These are phyloP conservation scores for Phytophthora foliorum DNA, from an alignment of 352 stramenopile genomes.

Conservation along the genomic window DNA sequence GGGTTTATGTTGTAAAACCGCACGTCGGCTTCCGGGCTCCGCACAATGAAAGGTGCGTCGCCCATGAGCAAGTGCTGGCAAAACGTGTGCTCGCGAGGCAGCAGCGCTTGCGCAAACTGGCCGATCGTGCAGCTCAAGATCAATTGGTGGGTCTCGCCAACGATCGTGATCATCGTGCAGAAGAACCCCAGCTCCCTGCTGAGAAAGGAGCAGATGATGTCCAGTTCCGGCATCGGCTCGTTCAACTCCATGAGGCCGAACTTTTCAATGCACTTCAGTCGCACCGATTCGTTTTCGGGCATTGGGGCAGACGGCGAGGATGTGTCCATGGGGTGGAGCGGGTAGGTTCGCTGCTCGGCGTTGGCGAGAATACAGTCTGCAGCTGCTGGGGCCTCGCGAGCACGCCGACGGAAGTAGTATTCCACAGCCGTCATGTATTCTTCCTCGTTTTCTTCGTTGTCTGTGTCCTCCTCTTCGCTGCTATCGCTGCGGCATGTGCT, in stretches of 20 bases:
- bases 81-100: conserved; percentile 65
- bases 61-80: conserved; percentile 76
- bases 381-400: conserved; percentile 25
- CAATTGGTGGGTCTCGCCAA: conserved; percentile 56
- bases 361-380: conserved; percentile 55
- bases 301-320: conserved; percentile 37
- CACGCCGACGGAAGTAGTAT: conserved; percentile 44
- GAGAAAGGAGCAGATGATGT: conserved; percentile 69
- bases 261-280: conserved; percentile 49
- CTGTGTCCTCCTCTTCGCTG: conserved; percentile 1
- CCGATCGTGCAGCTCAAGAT: conserved; percentile 56
- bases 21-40: conserved; percentile 42
- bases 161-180: conserved; percentile 65
- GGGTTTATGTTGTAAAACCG: conserved; percentile 65
- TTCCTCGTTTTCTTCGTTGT: conserved; percentile 10
- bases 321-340: conserved; percentile 38
- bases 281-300: conserved; percentile 52
- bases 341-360: conserved; percentile 46
- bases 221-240: conserved; percentile 53
- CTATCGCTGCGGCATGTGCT: conserved; percentile 18
- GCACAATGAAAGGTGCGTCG: conserved; percentile 45
- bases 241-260: conserved; percentile 54
- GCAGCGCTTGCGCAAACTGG: conserved; percentile 34
- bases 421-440: conserved; percentile 47
- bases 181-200: conserved; percentile 61